Evolutionary conservation across 306 rosid genomes (phyloP), one percentile per base, ranked within the genome.

Genomic region (Canavalia gladiata): DNA sequence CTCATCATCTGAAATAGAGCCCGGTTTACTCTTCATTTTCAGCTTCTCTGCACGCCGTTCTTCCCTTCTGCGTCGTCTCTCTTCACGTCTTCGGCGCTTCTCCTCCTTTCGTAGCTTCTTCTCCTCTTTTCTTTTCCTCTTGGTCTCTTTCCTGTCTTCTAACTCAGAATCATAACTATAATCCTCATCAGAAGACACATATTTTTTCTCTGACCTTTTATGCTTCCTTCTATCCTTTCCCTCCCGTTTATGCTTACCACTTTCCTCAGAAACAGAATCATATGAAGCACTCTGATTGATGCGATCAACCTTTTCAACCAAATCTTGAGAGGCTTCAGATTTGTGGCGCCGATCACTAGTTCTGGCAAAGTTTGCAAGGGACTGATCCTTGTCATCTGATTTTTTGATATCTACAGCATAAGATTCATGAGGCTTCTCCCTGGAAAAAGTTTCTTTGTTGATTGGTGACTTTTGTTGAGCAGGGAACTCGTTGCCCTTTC

Each of bases 41-140:
- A 79, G 88, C 90, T 90, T 96, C 88, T 82, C 99, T 4, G 90
- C 89, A 74, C 86, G 92, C 3, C 97, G 90, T 56, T 88, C 97
- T 76, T 90, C 97, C 87, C 68, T 93, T 83, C 87, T 88, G 41
- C 87, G 97, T 0, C 94, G 88, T 18, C 90, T 89, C 75, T 93
- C 97, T 68, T 91, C 98, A 3, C 97, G 97, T 52, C 81, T 87
- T 68, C 81, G 90, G 37, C 97, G 97, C 84, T 82, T 93, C 89
- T 94, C 92, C 93, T 93, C 98, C 85, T 92, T 96, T 66, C 97
- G 87, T 75, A 83, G 72, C 85, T 82, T 92, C 86, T 87, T 91
- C 87, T 93, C 97, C 80, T 96, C 99, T 84, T 90, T 91, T 86
- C 82, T 93, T 86, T 87, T 90, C 91, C 82, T 89, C 85, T 91